Evolutionary conservation across 768 basidiomycete species (phyloP), one percentile per base, ranked within the genome.

Genomic region (Cystobasidiopsis lactophilus): DNA sequence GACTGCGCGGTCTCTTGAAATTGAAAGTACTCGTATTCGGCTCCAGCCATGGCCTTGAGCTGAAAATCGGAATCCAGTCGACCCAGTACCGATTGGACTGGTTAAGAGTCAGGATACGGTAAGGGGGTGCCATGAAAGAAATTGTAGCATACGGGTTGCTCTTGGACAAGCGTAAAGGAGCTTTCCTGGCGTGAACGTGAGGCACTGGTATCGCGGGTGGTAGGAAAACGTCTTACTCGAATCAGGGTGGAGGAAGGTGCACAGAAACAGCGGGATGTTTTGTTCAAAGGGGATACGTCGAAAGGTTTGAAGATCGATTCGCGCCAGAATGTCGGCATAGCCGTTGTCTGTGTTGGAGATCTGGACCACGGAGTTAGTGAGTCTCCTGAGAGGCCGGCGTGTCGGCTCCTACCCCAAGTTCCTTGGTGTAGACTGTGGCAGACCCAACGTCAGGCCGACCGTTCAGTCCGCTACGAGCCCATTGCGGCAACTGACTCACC

Each of bases 301-400:
- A 65, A 75, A 91, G 1, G 81, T 84, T 0, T 79, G 75, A 16
- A 93, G 72, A 66, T 96, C 91, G 55, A 98, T 80, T 30, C 71
- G 67, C 7, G 93, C 93, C 35, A 82, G 33, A 44, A 98, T 67
- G 64, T 98, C 93, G 3, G 78, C 75, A 68, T 88, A 96, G 1
- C 93, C 93, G 59, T 96, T 98, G 23, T 74, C 75, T 63, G 75
- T 77, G 69, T 93, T 95, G 23, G 88, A 89, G 55, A 98, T 82
- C 14, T 79, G 71, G 11, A 96, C n/a, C n/a, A n/a, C n/a, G n/a
- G n/a, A n/a, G n/a, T n/a, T n/a, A n/a, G n/a, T n/a, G n/a, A n/a
- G n/a, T n/a, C n/a, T n/a, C n/a, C n/a, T n/a, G n/a, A n/a, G n/a
- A n/a, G n/a, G n/a, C n/a, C n/a, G n/a, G n/a, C n/a, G n/a, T n/a